Evolutionary conservation across 73 alveolate species (phyloP), one percentile per base, ranked within the genome.

Genomic region (Stentor coeruleus): DNA sequence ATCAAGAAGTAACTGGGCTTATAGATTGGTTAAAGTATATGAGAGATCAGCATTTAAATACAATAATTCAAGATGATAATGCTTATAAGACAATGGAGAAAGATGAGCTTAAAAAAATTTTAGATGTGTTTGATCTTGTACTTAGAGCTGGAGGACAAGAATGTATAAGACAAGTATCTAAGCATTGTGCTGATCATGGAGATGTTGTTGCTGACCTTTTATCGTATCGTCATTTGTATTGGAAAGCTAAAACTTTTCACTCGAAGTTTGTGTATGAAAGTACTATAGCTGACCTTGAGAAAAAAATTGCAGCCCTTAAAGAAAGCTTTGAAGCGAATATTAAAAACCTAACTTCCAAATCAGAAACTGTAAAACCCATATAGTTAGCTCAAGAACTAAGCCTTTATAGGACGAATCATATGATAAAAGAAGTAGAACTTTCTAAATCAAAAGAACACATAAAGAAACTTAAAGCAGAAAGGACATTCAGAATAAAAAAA

Each of bases 141-240:
- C 20, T 49, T 6, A 49, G 66, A 49, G 20, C 20, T 20, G 66
- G 28, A 49, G 6, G 66, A 20, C 66, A 49, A 49, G 66, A 49
- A 20, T 49, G 66, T 20, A 49, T 49, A 49, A 49, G 87, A 81
- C 81, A 80, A 39, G 87, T 85, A 0, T 57, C 88, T 42, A 60
- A 80, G 28, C 73, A 85, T 2, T 85, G 87, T 40, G 33, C 66
- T 3, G 74, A 81, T 59, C 35, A 87, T 80, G 91, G 91, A 36
- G 91, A 81, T 38, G 28, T 74, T 3, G 33, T 85, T 1, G 39
- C 58, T 38, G 40, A 20, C 36, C n/a, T 66, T 66, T 26, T 31
- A 0, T 20, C n/a, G 33, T 20, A 15, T 20, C 14, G 15, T 26
- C 36, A 20, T 26, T 20, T 20, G 20, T 66, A 66, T 33, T 26